These are phyloP conservation scores for Salix arbutifolia DNA, from an alignment of 345 rosid species.

Conservation along the genomic window DNA sequence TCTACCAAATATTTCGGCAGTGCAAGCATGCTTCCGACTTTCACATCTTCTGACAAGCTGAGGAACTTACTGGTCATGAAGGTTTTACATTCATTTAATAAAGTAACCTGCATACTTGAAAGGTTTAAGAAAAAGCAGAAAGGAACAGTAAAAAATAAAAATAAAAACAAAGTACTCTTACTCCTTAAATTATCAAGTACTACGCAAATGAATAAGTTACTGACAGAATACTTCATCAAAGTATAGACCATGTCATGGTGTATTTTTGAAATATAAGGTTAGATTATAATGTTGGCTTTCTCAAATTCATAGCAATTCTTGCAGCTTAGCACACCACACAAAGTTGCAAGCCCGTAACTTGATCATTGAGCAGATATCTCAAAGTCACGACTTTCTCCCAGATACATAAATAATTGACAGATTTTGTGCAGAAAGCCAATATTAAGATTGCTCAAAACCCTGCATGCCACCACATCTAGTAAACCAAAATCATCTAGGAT, in stretches of 20 bases:
- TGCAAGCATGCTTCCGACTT: not conserved
- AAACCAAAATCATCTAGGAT: not conserved
- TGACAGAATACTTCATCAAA: not conserved
- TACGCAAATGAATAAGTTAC: not conserved
- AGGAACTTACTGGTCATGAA: constrained; percentile 3
- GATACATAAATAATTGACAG: not conserved
- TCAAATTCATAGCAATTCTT: not conserved
- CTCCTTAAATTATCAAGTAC: not conserved
- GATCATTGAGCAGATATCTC: not conserved
- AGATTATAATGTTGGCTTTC: not conserved
- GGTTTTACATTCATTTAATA: constrained; percentile 3
- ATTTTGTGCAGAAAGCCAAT: not conserved
- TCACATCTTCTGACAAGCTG: constrained; percentile 4
- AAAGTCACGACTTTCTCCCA: not conserved
- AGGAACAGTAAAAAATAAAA: too few species aligned
- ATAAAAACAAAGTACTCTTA: too few species aligned
- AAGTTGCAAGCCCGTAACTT: too few species aligned
- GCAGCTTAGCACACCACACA: not conserved
- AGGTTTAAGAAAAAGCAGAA: not conserved
- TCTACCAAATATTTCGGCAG: constrained; percentile 1
- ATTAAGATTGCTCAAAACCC: not conserved
- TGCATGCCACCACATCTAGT: not conserved
- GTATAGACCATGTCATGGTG: not conserved
- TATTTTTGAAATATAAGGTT: not conserved
- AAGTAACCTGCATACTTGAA: not conserved